Evolutionary conservation across 139 green algal genomes (phyloP), one percentile per base, ranked within the genome.

Genomic region (Volvox africanus): DNA sequence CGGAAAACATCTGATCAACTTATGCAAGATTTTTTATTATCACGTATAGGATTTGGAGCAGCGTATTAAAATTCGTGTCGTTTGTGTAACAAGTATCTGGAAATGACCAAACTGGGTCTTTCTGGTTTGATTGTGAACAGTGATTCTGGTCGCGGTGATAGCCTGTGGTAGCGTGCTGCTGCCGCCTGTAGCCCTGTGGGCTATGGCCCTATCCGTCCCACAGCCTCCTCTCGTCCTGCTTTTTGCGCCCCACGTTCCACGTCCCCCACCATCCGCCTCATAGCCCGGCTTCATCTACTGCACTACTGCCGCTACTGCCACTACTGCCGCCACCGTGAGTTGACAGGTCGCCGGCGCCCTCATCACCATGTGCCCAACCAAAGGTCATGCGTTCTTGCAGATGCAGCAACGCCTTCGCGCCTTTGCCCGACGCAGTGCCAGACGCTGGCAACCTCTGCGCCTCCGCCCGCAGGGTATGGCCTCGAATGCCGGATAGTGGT

Each of bases 401-500:
- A 19, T 3, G 1, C 69, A 89, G 85, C 67, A 89, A 36, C 44
- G 85, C 26, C 37, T n/a, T 68, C 1, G 85, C 44, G 85, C 26
- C 37, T n/a, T 68, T 0, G 85, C 85, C 69, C 82, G 33, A 26
- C 44, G 36, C 16, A 82, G 35, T 28, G 69, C 85, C 36, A 89
- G 85, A 0, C n/a, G 28, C 44, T 89, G 85, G 69, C 65, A 32
- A 2, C 21, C 18, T 24, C 62, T 30, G 2, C 85, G 85, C 20
- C 68, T 17, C 16, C 67, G 36, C 14, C 1, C 2, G 85, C 26
- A 80, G 28, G 37, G 0, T 21, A 89, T 28, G 2, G 19, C 61
- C 32, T 91, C 84, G 6, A 93, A 73, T 16, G 89, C 86, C 14
- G 93, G 93, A 89, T 94, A 95, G 67, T 93, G 88, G 35, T 93